Evolutionary conservation across 2,329 filamentous ascomycete genomes (phyloP).

Genomic region (Talaromyces verruculosus): DNA sequence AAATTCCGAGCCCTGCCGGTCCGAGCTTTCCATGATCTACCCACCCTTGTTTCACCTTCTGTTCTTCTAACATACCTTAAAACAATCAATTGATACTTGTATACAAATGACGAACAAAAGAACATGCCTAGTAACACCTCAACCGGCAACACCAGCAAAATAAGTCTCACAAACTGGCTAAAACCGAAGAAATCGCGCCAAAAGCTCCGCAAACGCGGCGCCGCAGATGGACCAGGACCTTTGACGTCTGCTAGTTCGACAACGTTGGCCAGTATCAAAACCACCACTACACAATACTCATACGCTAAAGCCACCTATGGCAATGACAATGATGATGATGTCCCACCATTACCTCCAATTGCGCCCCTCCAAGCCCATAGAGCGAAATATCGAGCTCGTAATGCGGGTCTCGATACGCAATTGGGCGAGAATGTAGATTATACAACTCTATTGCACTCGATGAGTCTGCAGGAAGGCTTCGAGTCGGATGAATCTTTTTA

Average conservation of each 20-base stretch:
- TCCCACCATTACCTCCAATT: constrained; percentile 23
- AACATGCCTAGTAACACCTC: constrained; percentile 15
- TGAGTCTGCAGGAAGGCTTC: constrained; percentile 34
- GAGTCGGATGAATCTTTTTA: constrained; percentile 26
- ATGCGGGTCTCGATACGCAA: constrained; percentile 35
- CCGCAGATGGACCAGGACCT: not conserved
- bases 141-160: constrained; percentile 6
- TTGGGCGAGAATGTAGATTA: constrained; percentile 40
- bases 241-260: constrained; percentile 21
- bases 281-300: constrained; percentile 13
- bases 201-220: constrained; percentile 21
- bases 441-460: constrained; percentile 37
- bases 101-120: not conserved
- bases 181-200: constrained; percentile 24
- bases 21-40: constrained; percentile 2
- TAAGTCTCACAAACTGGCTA: constrained; percentile 20
- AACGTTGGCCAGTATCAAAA: constrained; percentile 17
- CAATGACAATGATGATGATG: not conserved
- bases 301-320: not conserved
- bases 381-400: constrained; percentile 33
- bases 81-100: not conserved
- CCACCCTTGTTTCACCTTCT: not conserved
- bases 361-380: constrained; percentile 38
- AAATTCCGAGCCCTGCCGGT: constrained; percentile 12
- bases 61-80: not conserved